These are phyloP conservation scores for Fusarium sp. DNA, from an alignment of 2,329 filamentous ascomycete species.

Conservation along the genomic window DNA sequence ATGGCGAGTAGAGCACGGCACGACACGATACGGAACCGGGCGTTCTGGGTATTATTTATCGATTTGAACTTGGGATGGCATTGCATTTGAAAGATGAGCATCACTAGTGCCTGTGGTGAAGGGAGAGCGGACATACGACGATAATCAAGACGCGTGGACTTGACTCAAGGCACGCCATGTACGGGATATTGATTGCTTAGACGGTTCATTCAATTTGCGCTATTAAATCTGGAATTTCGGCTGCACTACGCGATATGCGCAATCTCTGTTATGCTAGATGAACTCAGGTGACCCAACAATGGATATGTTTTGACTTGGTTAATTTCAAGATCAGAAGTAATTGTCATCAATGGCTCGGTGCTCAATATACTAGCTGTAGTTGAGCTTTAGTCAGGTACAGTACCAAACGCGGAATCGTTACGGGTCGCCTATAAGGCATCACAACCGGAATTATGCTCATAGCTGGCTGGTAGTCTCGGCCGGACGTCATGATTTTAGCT, in stretches of 20 bases:
- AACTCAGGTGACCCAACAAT: not conserved
- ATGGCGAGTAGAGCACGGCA: slow-evolving; percentile 38
- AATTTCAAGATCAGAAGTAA: not conserved
- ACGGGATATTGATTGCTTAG: slow-evolving; percentile 43
- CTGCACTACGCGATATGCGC: not conserved
- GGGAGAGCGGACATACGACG: slow-evolving; percentile 15
- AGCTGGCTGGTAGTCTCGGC: not conserved
- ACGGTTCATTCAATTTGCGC: slow-evolving; percentile 31
- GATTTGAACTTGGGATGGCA: slow-evolving; percentile 45
- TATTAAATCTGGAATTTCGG: not conserved
- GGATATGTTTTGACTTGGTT: not conserved
- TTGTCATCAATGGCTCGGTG: not conserved
- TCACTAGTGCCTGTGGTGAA: slow-evolving; percentile 9
- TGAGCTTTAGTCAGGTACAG: not conserved
- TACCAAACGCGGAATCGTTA: not conserved
- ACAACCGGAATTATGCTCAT: not conserved
- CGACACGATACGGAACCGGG: slow-evolving; percentile 43
- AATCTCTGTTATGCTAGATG: not conserved
- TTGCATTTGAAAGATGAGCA: slow-evolving; percentile 42
- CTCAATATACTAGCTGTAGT: not conserved
- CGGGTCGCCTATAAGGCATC: not conserved
- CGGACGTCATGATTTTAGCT: slow-evolving; percentile 4
- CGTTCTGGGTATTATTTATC: slow-evolving; percentile 45
- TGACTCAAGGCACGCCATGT: slow-evolving; percentile 27
- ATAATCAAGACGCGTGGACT: slow-evolving; percentile 34